Evolutionary conservation across 129 eudicot genomes (phyloP).

Genomic region (Logfia minima): DNA sequence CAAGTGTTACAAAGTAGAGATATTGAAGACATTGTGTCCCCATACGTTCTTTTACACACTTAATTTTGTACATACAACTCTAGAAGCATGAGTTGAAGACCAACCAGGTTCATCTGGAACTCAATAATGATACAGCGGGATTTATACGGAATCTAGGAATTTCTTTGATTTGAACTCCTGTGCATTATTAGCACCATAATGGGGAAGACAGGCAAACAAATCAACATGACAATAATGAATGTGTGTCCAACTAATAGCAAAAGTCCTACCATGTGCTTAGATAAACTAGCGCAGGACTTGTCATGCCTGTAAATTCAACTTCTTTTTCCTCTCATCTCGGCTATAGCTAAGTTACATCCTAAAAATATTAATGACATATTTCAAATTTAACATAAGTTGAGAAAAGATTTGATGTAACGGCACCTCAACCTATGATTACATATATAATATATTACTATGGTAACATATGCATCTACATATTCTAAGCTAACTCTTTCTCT

Average conservation of each 20-base stretch:
- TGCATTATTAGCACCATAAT: not conserved
- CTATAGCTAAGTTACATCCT: slow-evolving; percentile 1
- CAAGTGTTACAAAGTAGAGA: no score
- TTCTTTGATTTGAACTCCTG: not conserved
- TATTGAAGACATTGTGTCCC: no score
- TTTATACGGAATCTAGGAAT: not conserved
- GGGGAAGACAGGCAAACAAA: not conserved
- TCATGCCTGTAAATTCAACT: not conserved
- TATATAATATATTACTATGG: not conserved
- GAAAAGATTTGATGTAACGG: not conserved
- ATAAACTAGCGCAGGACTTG: slow-evolving; percentile 14
- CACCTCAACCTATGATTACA: not conserved
- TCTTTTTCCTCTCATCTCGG: not conserved
- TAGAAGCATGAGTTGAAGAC: not conserved
- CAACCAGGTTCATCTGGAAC: not conserved
- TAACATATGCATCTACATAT: not conserved
- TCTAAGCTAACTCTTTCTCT: not conserved
- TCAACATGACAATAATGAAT: not conserved
- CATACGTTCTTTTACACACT: no score
- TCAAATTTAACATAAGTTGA: not conserved
- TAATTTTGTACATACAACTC: no score
- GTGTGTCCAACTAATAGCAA: not conserved
- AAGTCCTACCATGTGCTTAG: slow-evolving; percentile 5
- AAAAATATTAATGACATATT: not conserved
- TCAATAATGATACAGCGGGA: not conserved